Evolutionary conservation across 805 yeast species (phyloP).

Genomic region (Groenewaldozyma tartarivorans): DNA sequence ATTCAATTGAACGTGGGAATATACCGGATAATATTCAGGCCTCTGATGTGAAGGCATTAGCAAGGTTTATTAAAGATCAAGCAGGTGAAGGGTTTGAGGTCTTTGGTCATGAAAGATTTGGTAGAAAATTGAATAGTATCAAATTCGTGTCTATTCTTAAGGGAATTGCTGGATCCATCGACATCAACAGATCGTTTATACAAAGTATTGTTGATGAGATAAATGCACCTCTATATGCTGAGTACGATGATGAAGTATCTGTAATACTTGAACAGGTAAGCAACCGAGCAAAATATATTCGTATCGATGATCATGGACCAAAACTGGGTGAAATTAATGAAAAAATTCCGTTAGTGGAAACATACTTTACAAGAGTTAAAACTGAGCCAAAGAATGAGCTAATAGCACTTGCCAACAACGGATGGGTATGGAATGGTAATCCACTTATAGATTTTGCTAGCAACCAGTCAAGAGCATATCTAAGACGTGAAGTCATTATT

Average conservation of each 20-base stretch:
- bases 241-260: conserved; percentile 63
- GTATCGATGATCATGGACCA: conserved; percentile 80
- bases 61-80: conserved; percentile 30
- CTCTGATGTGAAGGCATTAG: conserved; percentile 32
- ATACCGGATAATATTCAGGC: conserved; percentile 27
- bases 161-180: conserved; percentile 15
- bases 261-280: conserved; percentile 59
- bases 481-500: conserved; percentile 85
- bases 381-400: conserved; percentile 51
- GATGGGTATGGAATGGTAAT: conserved; percentile 98
- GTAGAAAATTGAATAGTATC: conserved; percentile 42
- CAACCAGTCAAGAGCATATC: conserved; percentile 61
- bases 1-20: conserved; percentile 36
- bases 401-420: conserved; percentile 72
- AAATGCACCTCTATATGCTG: conserved; percentile 60
- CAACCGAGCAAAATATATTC: conserved; percentile 65
- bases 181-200: conserved; percentile 35
- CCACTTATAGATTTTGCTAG: conserved; percentile 93
- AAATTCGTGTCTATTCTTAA: conserved; percentile 46
- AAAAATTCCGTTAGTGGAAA: conserved; percentile 62
- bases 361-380: conserved; percentile 72
- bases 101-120: conserved; percentile 43
- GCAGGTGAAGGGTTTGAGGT: conserved; percentile 19
- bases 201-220: conserved; percentile 58
- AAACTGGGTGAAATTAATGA: conserved; percentile 51